phyloP scores from a whole-genome alignment of 768 basidiomycete species.

The Multifurca ochricompacta region DNA sequence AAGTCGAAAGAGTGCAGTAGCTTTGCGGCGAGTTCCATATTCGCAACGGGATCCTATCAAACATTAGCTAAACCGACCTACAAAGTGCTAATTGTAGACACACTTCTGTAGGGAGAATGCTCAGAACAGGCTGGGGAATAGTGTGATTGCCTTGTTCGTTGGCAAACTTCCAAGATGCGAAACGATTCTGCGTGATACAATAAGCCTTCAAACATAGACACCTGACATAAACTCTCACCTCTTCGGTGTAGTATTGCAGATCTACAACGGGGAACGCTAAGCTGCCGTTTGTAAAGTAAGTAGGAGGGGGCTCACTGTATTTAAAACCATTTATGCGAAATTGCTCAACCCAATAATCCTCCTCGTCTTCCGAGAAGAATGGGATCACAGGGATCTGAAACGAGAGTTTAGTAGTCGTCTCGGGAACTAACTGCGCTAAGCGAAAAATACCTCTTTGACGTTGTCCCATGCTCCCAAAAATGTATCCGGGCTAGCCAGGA shows the following conservation, averaged over 20 bases:
- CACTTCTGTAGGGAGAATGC: constrained; percentile 35
- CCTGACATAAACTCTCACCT: constrained; percentile 30
- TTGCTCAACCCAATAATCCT: constrained; percentile 63
- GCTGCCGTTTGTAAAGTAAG: neutral
- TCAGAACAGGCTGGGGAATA: constrained; percentile 35
- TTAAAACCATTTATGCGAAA: constrained; percentile 51
- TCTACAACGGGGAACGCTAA: constrained; percentile 31
- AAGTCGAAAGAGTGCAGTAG: constrained; percentile 26
- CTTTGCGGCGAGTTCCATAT: constrained; percentile 32
- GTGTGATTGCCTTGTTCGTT: constrained; percentile 37
- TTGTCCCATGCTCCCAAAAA: constrained; percentile 48
- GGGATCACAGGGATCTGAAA: constrained; percentile 51
- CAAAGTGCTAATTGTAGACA: constrained; percentile 3
- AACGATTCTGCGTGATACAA: constrained; percentile 31
- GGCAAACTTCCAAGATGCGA: constrained; percentile 31
- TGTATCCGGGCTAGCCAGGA: constrained; percentile 41
- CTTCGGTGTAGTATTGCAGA: constrained; percentile 55
- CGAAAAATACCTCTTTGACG: constrained; percentile 34
- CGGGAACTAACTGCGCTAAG: no score
- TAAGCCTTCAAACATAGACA: neutral
- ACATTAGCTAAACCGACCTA: neutral
- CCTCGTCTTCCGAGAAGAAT: constrained; percentile 53
- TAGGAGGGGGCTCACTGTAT: constrained; percentile 40
- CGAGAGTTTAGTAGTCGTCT: neutral
- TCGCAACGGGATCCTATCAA: constrained; percentile 36